Evolutionary conservation across 495 filamentous ascomycete genomes (phyloP), one percentile per base, ranked within the genome.

Genomic region (Penicillium riverlandense): DNA sequence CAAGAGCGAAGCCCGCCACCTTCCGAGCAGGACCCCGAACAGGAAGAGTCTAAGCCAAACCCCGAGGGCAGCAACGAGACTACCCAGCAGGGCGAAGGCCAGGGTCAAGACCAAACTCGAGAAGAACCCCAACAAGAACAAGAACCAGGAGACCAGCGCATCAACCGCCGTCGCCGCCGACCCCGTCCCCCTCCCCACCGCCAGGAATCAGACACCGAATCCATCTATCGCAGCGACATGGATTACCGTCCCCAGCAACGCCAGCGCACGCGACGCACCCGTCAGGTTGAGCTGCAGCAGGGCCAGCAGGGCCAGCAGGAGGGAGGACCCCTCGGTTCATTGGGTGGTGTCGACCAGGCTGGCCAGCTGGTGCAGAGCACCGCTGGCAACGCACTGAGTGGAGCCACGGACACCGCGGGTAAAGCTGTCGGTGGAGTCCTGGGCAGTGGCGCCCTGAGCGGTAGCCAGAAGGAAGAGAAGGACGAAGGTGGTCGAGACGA

Each of bases 301-400:
- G 58, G 59, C 29, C 54, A 66, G 11, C 59, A 62, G 29, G 22
- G 22, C 22, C 54, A 63, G 36, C 49, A 59, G 45, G 65, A 63
- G n/a, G 71, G 66, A 15, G 73, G 76, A 9, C 63, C 66, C 1
- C 63, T 76, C 15, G 75, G 72, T 6, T 65, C 69, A 0, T 74
- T 85, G 5, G 78, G 79, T 35, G 76, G 75, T 16, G 74, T 83
- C 29, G 71, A 76, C 45, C 76, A 80, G 40, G 66, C 68, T 10
- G 69, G 67, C 33, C 73, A 76, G 47, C 72, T 76, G 28, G 79
- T 85, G 15, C 71, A 76, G 40, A 76, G 85, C 59, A 86, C 84
- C 11, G 80, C 79, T 13, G 79, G 79, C 14, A 76, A 77, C 43
- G 70, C 76, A 28, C 68, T 82, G 36, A 74, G 72, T 48, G 71